Percentiles rank a stretch among this genome's conserved stretches.
These are phyloP conservation scores for Berkeleyomyces basicola DNA, from an alignment of 2,329 filamentous ascomycete genomes.

Conservation along the genomic window DNA sequence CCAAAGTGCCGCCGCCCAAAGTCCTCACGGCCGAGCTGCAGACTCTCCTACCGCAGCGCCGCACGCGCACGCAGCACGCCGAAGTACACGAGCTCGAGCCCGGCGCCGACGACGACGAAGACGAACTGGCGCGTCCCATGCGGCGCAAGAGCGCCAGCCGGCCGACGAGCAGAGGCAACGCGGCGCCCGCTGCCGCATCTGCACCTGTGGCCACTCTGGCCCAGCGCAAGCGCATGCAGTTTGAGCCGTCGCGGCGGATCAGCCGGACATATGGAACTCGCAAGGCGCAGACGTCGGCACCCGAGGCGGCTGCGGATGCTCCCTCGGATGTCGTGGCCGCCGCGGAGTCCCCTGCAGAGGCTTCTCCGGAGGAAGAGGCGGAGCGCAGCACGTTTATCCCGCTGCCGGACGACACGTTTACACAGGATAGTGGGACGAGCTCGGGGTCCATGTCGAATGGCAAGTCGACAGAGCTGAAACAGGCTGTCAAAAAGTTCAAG, in stretches of 20 bases:
- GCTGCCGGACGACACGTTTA: constrained; percentile 29
- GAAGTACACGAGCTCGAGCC: constrained; percentile 20
- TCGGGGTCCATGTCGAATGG: constrained; percentile 23
- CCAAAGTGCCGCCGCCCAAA: constrained; percentile 27
- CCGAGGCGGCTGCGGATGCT: constrained; percentile 9
- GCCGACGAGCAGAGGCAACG: constrained; percentile 20
- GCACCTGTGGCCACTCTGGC: constrained; percentile 13
- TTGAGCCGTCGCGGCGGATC: constrained; percentile 18
- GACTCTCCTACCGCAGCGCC: constrained; percentile 36
- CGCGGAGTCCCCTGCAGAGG: constrained; percentile 15
- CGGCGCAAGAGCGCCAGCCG: constrained; percentile 21
- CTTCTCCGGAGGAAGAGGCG: constrained; percentile 18
- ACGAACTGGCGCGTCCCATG: constrained; percentile 32
- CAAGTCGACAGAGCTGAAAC: constrained; percentile 37
- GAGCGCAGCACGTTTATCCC: constrained; percentile 27
- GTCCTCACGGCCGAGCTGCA: constrained; percentile 39
- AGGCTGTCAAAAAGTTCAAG: constrained; percentile 44
- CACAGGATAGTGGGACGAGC: constrained; percentile 14
- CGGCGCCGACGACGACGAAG: constrained; percentile 34
- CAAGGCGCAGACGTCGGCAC: constrained; percentile 13
- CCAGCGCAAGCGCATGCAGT: constrained; percentile 14
- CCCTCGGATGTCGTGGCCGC: neutral
- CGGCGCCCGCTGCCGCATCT: constrained; percentile 18
- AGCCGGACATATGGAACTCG: constrained; percentile 14
- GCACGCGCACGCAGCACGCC: constrained; percentile 24